Evolutionary conservation across 495 filamentous ascomycete genomes (phyloP).

Genomic region (Aspergillus funiculosus): DNA sequence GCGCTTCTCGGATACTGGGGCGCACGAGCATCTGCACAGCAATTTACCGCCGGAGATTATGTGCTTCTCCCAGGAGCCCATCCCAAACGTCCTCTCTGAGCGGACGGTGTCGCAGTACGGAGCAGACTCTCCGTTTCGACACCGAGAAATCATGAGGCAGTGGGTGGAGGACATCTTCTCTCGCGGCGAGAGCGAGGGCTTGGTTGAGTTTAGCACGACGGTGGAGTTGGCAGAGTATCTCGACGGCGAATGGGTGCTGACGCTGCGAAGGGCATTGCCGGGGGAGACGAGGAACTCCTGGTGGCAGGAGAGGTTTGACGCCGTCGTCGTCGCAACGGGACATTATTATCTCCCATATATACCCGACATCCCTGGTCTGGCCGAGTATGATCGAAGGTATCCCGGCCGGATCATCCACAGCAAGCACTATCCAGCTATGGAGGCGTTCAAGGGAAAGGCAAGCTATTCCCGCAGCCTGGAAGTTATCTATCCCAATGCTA

Average conservation of each 20-base stretch:
- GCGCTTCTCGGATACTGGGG: conserved; percentile 9
- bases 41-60: conserved; percentile 10
- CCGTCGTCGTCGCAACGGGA: conserved; percentile 64
- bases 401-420: conserved; percentile 15
- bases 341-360: conserved; percentile 63
- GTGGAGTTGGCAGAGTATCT: conserved; percentile 14
- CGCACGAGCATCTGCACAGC: conserved; percentile 5
- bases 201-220: conserved; percentile 12
- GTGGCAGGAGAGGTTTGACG: conserved; percentile 44
- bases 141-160: conserved; percentile 4
- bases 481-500: no score
- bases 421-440: no score
- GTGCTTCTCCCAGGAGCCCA: conserved; percentile 13
- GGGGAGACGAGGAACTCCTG: conserved; percentile 12
- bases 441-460: conserved; percentile 1
- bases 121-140: conserved; percentile 7
- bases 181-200: conserved; percentile 12
- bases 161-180: conserved; percentile 6
- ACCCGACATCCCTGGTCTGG: conserved; percentile 40
- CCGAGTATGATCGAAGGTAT: conserved; percentile 1
- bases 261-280: conserved; percentile 6
- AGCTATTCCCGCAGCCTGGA: neutral
- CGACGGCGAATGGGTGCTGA: conserved; percentile 3
- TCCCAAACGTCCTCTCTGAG: conserved; percentile 3
- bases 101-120: conserved; percentile 4